These are phyloP conservation scores for Oryza brachyantha DNA, from an alignment of 176 grass and related monocot genomes.

Conservation along the genomic window DNA sequence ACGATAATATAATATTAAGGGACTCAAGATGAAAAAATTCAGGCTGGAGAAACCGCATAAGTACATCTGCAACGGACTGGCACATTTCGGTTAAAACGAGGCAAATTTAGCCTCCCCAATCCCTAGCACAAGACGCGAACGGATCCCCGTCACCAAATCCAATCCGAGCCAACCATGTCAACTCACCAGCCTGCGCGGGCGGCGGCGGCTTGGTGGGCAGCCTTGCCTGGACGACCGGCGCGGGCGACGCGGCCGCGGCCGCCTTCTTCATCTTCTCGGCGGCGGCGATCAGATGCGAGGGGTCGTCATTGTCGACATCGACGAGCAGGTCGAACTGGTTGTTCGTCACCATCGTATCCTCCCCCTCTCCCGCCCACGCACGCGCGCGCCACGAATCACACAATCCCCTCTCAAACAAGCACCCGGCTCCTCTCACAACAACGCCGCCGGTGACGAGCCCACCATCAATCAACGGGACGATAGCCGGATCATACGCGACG, in stretches of 20 bases:
- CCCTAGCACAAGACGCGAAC: not conserved
- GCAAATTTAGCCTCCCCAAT: not conserved
- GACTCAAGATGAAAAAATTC: not conserved
- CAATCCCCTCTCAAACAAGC: too few relatives aligned
- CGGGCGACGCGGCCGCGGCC: conserved; percentile 37
- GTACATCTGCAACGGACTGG: not conserved
- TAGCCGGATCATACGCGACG: not conserved
- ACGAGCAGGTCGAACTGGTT: conserved; percentile 85
- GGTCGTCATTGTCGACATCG: conserved; percentile 73
- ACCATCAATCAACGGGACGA: conserved; percentile 45
- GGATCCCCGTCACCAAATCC: not conserved
- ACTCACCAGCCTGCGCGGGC: conserved; percentile 72
- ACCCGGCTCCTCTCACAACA: too few relatives aligned
- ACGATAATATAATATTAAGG: not conserved
- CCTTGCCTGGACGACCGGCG: conserved; percentile 35
- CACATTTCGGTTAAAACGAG: conserved; percentile 3
- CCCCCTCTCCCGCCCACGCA: not conserved
- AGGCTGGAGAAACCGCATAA: not conserved
- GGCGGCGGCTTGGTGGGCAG: conserved; percentile 62
- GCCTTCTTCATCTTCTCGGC: conserved; percentile 67
- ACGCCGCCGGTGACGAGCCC: not conserved
- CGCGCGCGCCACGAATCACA: not conserved
- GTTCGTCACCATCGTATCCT: conserved; percentile 44
- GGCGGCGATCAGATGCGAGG: conserved; percentile 51
- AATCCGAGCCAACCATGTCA: not conserved